These are phyloP conservation scores for Collybia sordida DNA, from an alignment of 768 basidiomycete genomes.

Conservation along the genomic window DNA sequence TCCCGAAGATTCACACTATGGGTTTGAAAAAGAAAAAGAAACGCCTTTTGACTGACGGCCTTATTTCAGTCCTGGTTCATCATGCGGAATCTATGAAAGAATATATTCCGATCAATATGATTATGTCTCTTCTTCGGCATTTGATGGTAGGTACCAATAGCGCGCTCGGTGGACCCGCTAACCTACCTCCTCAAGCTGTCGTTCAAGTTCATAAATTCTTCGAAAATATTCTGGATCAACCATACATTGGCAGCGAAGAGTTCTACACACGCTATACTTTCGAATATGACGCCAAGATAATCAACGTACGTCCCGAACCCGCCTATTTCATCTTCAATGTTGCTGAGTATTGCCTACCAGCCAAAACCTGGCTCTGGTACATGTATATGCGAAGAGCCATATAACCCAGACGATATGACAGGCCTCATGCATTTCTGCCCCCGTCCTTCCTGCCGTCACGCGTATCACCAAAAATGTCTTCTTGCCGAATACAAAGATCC, in stretches of 20 bases:
- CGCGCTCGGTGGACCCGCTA: neutral
- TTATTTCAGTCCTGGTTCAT: slow-evolving; percentile 30
- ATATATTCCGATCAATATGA: slow-evolving; percentile 50
- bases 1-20: no score
- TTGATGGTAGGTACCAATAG: slow-evolving; percentile 38
- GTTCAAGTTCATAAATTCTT: slow-evolving; percentile 32
- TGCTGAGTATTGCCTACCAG: slow-evolving; percentile 21
- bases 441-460: slow-evolving; percentile 42
- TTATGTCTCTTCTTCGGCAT: slow-evolving; percentile 40
- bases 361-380: slow-evolving; percentile 36
- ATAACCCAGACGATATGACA: slow-evolving; percentile 38
- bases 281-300: slow-evolving; percentile 26
- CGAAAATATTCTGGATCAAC: slow-evolving; percentile 38
- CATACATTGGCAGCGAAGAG: slow-evolving; percentile 32
- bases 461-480: slow-evolving; percentile 52
- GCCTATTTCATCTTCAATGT: neutral
- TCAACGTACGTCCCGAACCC: slow-evolving; percentile 31
- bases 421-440: slow-evolving; percentile 58
- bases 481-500: slow-evolving; percentile 21
- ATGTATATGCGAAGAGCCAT: slow-evolving; percentile 48
- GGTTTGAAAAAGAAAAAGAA: neutral
- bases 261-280: slow-evolving; percentile 53
- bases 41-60: neutral
- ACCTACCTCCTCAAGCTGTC: slow-evolving; percentile 25
- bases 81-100: slow-evolving; percentile 48